Conservation (phyloP, 2,329 filamentous ascomycete genomes). For the Fusarium tuaranense region DNA sequence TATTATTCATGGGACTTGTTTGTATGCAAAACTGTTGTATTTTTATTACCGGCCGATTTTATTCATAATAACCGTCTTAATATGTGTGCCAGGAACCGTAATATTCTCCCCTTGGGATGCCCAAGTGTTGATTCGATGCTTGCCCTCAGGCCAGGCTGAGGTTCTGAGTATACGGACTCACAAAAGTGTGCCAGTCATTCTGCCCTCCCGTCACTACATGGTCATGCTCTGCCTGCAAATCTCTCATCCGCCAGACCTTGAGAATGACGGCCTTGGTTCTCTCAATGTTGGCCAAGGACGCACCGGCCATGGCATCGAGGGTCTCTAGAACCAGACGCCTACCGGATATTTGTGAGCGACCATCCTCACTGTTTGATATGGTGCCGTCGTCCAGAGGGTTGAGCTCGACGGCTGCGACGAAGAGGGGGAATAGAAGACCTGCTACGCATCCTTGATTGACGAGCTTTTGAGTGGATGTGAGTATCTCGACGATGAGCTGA, state of each 20-base stretch:
- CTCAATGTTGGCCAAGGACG: conserved; percentile 56
- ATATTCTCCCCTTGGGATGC: background rate
- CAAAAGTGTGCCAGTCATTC: conserved; percentile 45
- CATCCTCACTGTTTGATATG: background rate
- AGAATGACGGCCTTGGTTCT: conserved; percentile 59
- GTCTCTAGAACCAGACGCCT: conserved; percentile 35
- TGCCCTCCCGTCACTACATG: background rate
- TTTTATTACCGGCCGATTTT: background rate
- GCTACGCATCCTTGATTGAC: conserved; percentile 33
- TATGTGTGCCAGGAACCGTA: background rate
- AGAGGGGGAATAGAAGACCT: conserved; percentile 35
- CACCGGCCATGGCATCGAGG: conserved; percentile 52
- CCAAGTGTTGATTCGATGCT: background rate
- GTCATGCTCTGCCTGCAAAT: conserved; percentile 40
- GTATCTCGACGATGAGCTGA: conserved; percentile 18
- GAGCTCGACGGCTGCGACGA: conserved; percentile 38
- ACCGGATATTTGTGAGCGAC: conserved; percentile 4
- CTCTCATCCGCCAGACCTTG: conserved; percentile 60
- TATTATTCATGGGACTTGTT: background rate
- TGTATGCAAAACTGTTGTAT: background rate
- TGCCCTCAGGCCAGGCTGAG: conserved; percentile 40
- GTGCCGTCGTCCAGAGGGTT: conserved; percentile 32
- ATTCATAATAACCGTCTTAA: background rate
- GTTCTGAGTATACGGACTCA: conserved; percentile 44
- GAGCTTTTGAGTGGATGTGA: conserved; percentile 13